Percentiles rank a stretch among this genome's conserved stretches.
These are phyloP conservation scores for Lasiodiplodia gonubiensis DNA, from an alignment of 2,329 filamentous ascomycete species.

Conservation along the genomic window DNA sequence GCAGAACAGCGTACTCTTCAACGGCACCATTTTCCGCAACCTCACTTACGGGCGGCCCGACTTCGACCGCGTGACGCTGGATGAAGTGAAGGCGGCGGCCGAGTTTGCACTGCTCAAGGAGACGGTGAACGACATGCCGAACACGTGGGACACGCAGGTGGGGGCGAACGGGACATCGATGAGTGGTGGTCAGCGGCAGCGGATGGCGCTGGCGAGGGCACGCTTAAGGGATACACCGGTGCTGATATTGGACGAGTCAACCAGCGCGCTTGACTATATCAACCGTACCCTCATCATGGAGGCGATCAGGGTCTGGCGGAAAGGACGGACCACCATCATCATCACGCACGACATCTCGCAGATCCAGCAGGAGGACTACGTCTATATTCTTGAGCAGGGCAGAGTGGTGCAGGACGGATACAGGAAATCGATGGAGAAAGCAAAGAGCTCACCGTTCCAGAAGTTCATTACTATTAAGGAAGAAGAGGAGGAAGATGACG, in stretches of 20 bases:
- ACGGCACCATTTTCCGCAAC: constrained; percentile 78
- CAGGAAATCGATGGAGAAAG: constrained; percentile 59
- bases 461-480: constrained; percentile 34
- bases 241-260: constrained; percentile 86
- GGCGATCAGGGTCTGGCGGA: constrained; percentile 76
- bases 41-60: constrained; percentile 71
- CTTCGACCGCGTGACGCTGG: constrained; percentile 55
- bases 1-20: constrained; percentile 80
- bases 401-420: constrained; percentile 72
- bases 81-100: constrained; percentile 67
- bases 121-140: constrained; percentile 69
- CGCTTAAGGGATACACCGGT: constrained; percentile 77
- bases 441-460: constrained; percentile 55
- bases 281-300: constrained; percentile 73
- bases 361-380: constrained; percentile 73
- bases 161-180: constrained; percentile 72
- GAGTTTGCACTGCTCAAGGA: constrained; percentile 71
- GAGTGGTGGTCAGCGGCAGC: constrained; percentile 85
- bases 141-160: constrained; percentile 74
- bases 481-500: constrained; percentile 18
- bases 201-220: constrained; percentile 80
- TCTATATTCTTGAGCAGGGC: constrained; percentile 79
- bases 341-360: constrained; percentile 89
- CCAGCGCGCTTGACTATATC: constrained; percentile 80
- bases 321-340: constrained; percentile 84